Conservation (phyloP, 2,329 filamentous ascomycete genomes). For the Fusarium sp. region DNA sequence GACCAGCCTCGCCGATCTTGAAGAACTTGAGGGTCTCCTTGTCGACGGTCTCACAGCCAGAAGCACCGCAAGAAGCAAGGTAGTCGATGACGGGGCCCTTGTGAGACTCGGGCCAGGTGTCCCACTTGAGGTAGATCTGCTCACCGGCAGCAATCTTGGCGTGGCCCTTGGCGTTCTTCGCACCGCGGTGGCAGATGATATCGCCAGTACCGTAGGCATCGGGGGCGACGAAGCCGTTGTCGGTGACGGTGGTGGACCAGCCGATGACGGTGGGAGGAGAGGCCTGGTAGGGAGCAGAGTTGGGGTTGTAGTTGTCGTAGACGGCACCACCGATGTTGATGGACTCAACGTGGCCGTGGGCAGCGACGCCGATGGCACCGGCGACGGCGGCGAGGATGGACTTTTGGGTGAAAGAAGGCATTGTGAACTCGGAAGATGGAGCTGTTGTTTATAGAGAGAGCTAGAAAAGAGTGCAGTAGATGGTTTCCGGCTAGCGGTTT, state of each 20-base stretch:
- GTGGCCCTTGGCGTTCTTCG: conserved; percentile 51
- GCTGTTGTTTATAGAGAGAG: conserved; percentile 7
- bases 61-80: conserved; percentile 65
- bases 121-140: conserved; percentile 54
- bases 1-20: conserved; percentile 70
- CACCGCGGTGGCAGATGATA: conserved; percentile 59
- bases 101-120: conserved; percentile 54
- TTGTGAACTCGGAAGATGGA: conserved; percentile 27
- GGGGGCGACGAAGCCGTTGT: conserved; percentile 62
- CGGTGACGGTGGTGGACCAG: conserved; percentile 55
- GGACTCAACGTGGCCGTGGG: conserved; percentile 45
- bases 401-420: conserved; percentile 44
- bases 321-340: conserved; percentile 42
- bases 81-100: conserved; percentile 69
- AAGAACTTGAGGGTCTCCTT: conserved; percentile 66
- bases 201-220: conserved; percentile 52
- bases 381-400: conserved; percentile 41
- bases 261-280: conserved; percentile 44
- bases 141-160: conserved; percentile 53
- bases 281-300: conserved; percentile 29
- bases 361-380: conserved; percentile 41
- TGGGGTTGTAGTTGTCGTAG: conserved; percentile 40
- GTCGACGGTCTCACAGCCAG: conserved; percentile 64
- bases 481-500: conserved; percentile 37
- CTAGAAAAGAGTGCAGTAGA: conserved; percentile 11